Percentiles rank a stretch among this genome's conserved stretches.
Conservation (phyloP, 148 eudicot genomes). For the Rhododendron kiyosumense region DNA sequence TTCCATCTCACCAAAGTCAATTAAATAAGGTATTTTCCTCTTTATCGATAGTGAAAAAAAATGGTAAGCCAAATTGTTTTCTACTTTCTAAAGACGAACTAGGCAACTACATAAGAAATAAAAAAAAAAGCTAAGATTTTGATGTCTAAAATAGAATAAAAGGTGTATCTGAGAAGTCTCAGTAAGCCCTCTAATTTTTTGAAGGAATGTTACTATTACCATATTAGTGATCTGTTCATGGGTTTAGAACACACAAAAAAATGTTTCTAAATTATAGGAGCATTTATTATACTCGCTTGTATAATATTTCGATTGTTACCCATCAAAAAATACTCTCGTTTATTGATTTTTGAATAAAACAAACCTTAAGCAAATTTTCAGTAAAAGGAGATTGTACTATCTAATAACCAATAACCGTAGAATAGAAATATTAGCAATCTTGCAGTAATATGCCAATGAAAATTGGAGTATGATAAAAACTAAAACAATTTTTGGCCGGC, state of each 20-base stretch:
- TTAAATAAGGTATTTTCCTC: neutral
- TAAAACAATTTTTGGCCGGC: neutral
- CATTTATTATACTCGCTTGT: neutral
- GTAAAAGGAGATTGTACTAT: neutral
- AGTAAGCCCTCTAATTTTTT: neutral
- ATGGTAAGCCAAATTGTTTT: neutral
- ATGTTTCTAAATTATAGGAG: neutral
- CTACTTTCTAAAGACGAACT: neutral
- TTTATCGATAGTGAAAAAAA: neutral
- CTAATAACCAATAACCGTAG: too few relatives aligned
- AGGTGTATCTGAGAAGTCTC: too few relatives aligned
- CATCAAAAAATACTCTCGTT: neutral
- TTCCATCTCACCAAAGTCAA: neutral
- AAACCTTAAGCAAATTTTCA: neutral
- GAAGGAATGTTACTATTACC: neutral
- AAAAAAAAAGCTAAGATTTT: neutral
- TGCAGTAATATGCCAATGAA: neutral
- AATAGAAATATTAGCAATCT: neutral
- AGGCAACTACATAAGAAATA: neutral
- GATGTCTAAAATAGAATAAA: neutral
- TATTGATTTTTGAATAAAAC: neutral
- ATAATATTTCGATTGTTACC: neutral
- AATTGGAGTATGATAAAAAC: neutral
- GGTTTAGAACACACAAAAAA: too few relatives aligned
- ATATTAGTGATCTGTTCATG: too few relatives aligned